These are phyloP conservation scores for Dothidotthia symphoricarpi DNA, from an alignment of 2,329 filamentous ascomycete genomes.

Conservation along the genomic window DNA sequence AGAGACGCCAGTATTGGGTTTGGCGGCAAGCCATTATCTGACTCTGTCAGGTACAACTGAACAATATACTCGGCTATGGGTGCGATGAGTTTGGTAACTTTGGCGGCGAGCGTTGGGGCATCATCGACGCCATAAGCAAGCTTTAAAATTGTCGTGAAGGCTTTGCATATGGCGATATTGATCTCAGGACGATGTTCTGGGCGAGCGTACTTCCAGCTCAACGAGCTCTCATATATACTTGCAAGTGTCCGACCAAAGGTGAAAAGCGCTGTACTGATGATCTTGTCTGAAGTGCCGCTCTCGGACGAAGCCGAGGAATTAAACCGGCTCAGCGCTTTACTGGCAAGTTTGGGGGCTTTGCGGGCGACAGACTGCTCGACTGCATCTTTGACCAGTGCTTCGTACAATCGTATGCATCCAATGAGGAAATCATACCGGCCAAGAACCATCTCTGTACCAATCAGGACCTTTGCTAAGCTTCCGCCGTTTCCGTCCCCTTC, in stretches of 20 bases:
- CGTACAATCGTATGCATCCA: slow-evolving; percentile 71
- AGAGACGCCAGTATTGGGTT: slow-evolving; percentile 74
- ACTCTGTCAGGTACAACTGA: slow-evolving; percentile 70
- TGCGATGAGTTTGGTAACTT: slow-evolving; percentile 63
- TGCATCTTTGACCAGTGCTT: slow-evolving; percentile 72
- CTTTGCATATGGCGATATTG: slow-evolving; percentile 63
- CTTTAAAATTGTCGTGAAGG: slow-evolving; percentile 69
- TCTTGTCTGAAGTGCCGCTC: slow-evolving; percentile 74
- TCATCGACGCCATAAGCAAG: slow-evolving; percentile 75
- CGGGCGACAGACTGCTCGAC: slow-evolving; percentile 67
- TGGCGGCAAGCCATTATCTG: slow-evolving; percentile 68
- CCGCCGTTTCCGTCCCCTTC: slow-evolving; percentile 74
- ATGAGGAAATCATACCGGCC: slow-evolving; percentile 76
- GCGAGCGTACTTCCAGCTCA: slow-evolving; percentile 77
- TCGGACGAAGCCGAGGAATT: slow-evolving; percentile 52
- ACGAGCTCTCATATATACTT: slow-evolving; percentile 81
- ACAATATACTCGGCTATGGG: slow-evolving; percentile 74
- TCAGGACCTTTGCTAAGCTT: slow-evolving; percentile 73
- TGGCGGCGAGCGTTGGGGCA: slow-evolving; percentile 46
- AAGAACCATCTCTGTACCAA: slow-evolving; percentile 74
- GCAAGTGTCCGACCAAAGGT: slow-evolving; percentile 73
- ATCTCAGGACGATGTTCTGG: slow-evolving; percentile 68
- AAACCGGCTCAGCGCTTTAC: slow-evolving; percentile 53
- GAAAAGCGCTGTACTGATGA: slow-evolving; percentile 68
- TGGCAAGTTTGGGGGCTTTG: slow-evolving; percentile 57